These are phyloP conservation scores for Trebouxia sp. DNA, from an alignment of 139 green algal genomes.

Conservation along the genomic window DNA sequence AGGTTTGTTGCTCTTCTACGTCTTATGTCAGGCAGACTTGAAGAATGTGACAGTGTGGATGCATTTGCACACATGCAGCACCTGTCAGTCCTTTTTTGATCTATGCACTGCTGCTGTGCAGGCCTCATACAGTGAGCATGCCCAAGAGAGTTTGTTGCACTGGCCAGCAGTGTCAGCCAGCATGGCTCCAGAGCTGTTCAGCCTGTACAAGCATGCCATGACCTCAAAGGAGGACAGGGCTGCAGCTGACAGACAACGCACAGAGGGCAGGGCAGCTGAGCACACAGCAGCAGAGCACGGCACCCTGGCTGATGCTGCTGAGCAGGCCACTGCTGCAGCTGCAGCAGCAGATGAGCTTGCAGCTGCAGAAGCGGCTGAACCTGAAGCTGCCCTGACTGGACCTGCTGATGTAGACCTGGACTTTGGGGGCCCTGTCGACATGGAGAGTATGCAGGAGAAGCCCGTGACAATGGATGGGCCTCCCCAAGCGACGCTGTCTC, in stretches of 20 bases:
- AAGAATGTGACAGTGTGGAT: no score
- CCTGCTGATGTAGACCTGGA: neutral
- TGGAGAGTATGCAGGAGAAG: neutral
- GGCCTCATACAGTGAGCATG: constrained; percentile 31
- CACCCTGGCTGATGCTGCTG: neutral
- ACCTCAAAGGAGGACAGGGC: neutral
- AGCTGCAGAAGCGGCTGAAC: constrained; percentile 7
- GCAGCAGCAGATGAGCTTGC: constrained; percentile 32
- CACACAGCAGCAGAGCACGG: neutral
- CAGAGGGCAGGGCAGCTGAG: neutral
- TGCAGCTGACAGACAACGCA: neutral
- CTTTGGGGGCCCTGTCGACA: constrained; percentile 12
- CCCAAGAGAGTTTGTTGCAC: constrained; percentile 39
- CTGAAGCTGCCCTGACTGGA: constrained; percentile 25
- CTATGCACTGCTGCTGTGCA: neutral
- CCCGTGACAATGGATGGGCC: neutral
- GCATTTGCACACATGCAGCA: neutral
- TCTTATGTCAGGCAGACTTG: no score
- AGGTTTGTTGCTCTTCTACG: no score
- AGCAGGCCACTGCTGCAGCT: constrained; percentile 12
- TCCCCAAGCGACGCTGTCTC: neutral
- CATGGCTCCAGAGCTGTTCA: constrained; percentile 35
- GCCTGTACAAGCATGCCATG: constrained; percentile 23
- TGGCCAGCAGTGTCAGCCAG: constrained; percentile 23
- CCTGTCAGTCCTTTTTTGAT: neutral